Percentiles rank a stretch among this genome's conserved stretches.
Conservation (phyloP, 2,329 filamentous ascomycete genomes). For the Fusarium sulawesiense region DNA sequence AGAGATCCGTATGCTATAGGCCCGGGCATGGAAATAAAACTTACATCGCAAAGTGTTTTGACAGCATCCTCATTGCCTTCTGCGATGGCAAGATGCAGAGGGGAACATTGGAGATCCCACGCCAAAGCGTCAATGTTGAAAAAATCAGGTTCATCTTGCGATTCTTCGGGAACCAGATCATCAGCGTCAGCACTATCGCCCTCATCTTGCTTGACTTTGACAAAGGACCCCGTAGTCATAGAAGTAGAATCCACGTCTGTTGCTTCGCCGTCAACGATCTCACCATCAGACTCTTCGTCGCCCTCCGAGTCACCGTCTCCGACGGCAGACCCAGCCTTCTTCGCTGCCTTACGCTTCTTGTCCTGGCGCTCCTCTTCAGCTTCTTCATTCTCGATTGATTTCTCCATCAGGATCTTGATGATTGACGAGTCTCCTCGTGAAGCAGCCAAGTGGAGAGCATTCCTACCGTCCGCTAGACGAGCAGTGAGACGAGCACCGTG, state of each 20-base stretch:
- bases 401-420: conserved; percentile 76
- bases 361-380: conserved; percentile 70
- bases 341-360: conserved; percentile 56
- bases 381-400: conserved; percentile 79
- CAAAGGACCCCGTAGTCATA: conserved; percentile 76
- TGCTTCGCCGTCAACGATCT: conserved; percentile 59
- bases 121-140: conserved; percentile 82
- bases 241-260: conserved; percentile 58
- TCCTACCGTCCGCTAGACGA: conserved; percentile 81
- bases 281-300: conserved; percentile 54
- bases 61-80: conserved; percentile 77
- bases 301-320: conserved; percentile 6
- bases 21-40: conserved; percentile 15
- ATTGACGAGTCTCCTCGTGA: conserved; percentile 76
- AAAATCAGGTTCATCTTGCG: conserved; percentile 77
- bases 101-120: conserved; percentile 80
- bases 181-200: conserved; percentile 43
- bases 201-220: conserved; percentile 70
- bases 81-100: conserved; percentile 82
- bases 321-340: conserved; percentile 9
- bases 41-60: conserved; percentile 71
- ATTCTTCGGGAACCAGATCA: conserved; percentile 63
- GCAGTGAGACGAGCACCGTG: conserved; percentile 78
- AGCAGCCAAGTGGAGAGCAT: conserved; percentile 84
- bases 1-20: neutral